Evolutionary conservation across 1,284 basidiomycete genomes (phyloP).

Genomic region (Chalciporus piperatoides): DNA sequence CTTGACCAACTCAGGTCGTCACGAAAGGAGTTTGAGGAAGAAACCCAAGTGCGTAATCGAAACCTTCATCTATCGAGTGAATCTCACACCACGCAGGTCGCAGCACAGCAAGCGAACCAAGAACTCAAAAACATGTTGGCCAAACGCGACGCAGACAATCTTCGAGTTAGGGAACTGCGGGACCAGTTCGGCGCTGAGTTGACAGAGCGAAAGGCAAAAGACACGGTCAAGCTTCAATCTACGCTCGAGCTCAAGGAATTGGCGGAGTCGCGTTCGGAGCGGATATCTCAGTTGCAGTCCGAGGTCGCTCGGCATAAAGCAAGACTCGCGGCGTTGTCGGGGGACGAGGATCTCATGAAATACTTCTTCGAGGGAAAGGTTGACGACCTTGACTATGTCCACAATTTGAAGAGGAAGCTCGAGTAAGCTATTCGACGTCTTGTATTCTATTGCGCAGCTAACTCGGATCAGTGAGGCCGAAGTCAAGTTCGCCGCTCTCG

Average conservation of each 20-base stretch:
- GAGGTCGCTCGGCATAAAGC: slow-evolving; percentile 78
- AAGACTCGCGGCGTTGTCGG: slow-evolving; percentile 70
- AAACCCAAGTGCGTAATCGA: slow-evolving; percentile 38
- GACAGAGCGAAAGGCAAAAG: slow-evolving; percentile 67
- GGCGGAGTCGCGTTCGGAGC: slow-evolving; percentile 70
- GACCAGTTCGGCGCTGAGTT: slow-evolving; percentile 76
- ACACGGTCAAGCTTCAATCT: slow-evolving; percentile 60
- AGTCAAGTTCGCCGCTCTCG: slow-evolving; percentile 46
- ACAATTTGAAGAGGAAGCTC: slow-evolving; percentile 57
- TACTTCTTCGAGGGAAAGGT: slow-evolving; percentile 63
- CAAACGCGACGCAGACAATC: slow-evolving; percentile 73
- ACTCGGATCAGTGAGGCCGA: slow-evolving; percentile 48
- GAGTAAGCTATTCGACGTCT: slow-evolving; percentile 39
- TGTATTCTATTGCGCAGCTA: slow-evolving; percentile 16
- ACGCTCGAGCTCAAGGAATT: slow-evolving; percentile 71
- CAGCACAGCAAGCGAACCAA: slow-evolving; percentile 44
- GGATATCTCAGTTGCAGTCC: slow-evolving; percentile 69
- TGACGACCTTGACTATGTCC: slow-evolving; percentile 61
- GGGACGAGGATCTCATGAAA: slow-evolving; percentile 68
- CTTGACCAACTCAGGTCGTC: slow-evolving; percentile 36
- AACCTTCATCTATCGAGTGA: slow-evolving; percentile 9
- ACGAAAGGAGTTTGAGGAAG: slow-evolving; percentile 48
- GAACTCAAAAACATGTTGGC: slow-evolving; percentile 55
- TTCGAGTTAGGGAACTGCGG: slow-evolving; percentile 75
- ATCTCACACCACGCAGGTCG: slow-evolving; percentile 38